Evolutionary conservation across 768 basidiomycete genomes (phyloP).

Genomic region (Pulveroboletus ravenelii): DNA sequence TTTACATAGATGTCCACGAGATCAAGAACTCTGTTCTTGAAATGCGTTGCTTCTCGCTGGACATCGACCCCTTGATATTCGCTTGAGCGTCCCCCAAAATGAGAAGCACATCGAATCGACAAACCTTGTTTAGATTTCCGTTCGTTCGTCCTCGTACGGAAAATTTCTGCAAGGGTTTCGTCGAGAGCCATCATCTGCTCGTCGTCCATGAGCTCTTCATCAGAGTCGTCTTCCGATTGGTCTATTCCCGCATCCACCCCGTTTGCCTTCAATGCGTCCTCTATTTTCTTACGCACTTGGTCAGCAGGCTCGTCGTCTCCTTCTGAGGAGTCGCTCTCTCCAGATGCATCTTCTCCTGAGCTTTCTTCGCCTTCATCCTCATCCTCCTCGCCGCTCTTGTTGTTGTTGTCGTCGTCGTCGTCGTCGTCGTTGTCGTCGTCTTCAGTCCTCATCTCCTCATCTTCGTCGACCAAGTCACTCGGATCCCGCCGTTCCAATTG

Average conservation of each 20-base stretch:
- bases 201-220: slow-evolving; percentile 83
- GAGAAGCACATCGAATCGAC: slow-evolving; percentile 10
- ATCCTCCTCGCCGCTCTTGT: slow-evolving; percentile 25
- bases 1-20: slow-evolving; percentile 84
- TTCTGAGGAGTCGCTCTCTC: slow-evolving; percentile 39
- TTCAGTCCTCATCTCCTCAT: slow-evolving; percentile 33
- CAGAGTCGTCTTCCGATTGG: slow-evolving; percentile 47
- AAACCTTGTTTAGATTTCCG: slow-evolving; percentile 64
- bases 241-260: slow-evolving; percentile 52
- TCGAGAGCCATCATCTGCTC: slow-evolving; percentile 98
- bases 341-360: slow-evolving; percentile 30
- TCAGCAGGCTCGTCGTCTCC: slow-evolving; percentile 43
- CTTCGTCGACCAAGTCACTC: slow-evolving; percentile 41
- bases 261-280: slow-evolving; percentile 56
- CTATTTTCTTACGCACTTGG: slow-evolving; percentile 64
- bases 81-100: not conserved
- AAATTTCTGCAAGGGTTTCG: slow-evolving; percentile 83
- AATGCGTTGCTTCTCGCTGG: slow-evolving; percentile 88
- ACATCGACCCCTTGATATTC: slow-evolving; percentile 49
- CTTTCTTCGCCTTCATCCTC: slow-evolving; percentile 35
- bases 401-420: slow-evolving; percentile 31
- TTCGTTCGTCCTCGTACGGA: slow-evolving; percentile 61
- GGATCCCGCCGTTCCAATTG: slow-evolving; percentile 79
- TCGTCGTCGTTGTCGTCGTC: slow-evolving; percentile 26
- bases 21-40: slow-evolving; percentile 94